Base-by-base conservation (phyloP, 192 early-diverging fungal genomes). In the Coemansia sp. region DNA sequence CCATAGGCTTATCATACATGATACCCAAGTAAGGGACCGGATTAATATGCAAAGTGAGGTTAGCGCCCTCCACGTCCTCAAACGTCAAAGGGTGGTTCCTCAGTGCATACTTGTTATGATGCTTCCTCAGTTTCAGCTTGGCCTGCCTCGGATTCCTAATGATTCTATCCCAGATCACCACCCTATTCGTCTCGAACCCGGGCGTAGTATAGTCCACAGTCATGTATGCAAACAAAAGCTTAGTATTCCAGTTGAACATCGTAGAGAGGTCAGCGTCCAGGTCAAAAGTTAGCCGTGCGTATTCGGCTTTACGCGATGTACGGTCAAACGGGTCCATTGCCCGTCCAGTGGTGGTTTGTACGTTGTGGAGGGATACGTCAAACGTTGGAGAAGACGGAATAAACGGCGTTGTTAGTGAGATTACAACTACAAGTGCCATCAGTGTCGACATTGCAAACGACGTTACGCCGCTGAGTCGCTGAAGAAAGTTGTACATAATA, bases 241-340 rank as follows among this genome's bases (percentile, higher is more conserved):
- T 83, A 11, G 81, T 83, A 70, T 83, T 83, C 81, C 81, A 83
- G 77, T 83, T 83, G 22, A 83, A 78, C 77, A 83, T 70, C 9
- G 72, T 69, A 9, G 81, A 50, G 9, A 83, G 63, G 76, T 83
- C 81, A 1, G 81, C 81, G 40, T 83, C 77, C 7, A 83, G 24
- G 51, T 83, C 81, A 68, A 83, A 83, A 1, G 81, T 83, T 38
- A 83, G 62, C 5, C 74, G 72, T 10, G 81, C 77, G 50, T 76
- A 78, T 58, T 83, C 81, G 12, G 81, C 67, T 5, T 69, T 62
- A 8, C 70, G 69, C 15, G 81, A 78, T 19, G 62, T 62, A 29
- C 55, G 63, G 71, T 83, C 81, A 42, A 62, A 74, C 22, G 77
- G 59, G 61, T 83, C 81, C 31, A 78, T 59, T 44, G 60, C 65